These are phyloP conservation scores for Argentina anserina DNA, from an alignment of 306 rosid genomes.

Conservation along the genomic window DNA sequence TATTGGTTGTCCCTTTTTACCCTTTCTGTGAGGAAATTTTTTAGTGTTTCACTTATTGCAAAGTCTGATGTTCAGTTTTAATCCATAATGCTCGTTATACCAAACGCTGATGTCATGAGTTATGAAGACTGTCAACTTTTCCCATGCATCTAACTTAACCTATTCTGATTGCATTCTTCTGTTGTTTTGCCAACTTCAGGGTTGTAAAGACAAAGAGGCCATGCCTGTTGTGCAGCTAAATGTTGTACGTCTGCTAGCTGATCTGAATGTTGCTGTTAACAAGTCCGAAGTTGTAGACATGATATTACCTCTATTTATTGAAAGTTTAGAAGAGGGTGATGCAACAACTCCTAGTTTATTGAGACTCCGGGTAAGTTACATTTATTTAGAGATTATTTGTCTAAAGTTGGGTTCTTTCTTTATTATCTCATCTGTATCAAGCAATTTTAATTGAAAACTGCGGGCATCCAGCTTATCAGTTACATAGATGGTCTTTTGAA, in stretches of 20 bases:
- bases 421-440: conserved; percentile 12
- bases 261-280: conserved; percentile 67
- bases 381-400: conserved; percentile 36
- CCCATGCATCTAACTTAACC: conserved; percentile 7
- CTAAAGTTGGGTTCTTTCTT: conserved; percentile 13
- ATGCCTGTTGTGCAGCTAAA: conserved; percentile 85
- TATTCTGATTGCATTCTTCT: conserved; percentile 19
- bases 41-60: background rate
- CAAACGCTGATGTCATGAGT: background rate
- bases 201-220: conserved; percentile 70
- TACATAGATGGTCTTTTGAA: conserved; percentile 14
- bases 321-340: conserved; percentile 97
- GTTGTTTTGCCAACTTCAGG: conserved; percentile 53
- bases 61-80: background rate
- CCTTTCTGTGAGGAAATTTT: background rate
- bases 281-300: conserved; percentile 81
- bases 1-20: background rate
- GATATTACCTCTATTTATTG: conserved; percentile 90
- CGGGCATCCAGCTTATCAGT: background rate
- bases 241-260: conserved; percentile 79
- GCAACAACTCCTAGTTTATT: conserved; percentile 91
- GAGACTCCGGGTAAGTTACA: conserved; percentile 83
- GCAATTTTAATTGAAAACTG: background rate
- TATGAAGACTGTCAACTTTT: background rate
- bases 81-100: background rate